Base-by-base conservation (phyloP, 177 flowering plant species). In the Telopea speciosissima region DNA sequence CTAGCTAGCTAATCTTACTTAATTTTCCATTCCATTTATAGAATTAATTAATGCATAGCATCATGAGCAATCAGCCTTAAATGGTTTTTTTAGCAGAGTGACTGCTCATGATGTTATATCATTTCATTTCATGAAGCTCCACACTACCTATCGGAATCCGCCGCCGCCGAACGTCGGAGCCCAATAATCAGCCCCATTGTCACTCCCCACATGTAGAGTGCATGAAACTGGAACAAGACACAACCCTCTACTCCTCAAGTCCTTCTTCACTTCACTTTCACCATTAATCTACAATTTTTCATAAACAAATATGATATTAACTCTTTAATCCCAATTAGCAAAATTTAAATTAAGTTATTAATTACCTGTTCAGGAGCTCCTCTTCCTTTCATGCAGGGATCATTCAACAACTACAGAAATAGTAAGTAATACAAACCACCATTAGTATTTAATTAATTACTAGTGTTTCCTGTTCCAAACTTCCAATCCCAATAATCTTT, bases 41-140 rank as follows among this genome's bases (percentile, higher is more conserved):
- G n/a, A n/a, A n/a, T n/a, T n/a, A n/a, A n/a, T n/a, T n/a, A 67
- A 78, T 76, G 86, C 84, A 93, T 93, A 91, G 85, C 93, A 93
- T 91, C 97, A 93, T 80, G 93, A 93, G 97, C 93, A 93, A 87
- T 90, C 97, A 93, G 88, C 90, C 93, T 93, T 90, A 23, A 2
- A 28, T 28, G n/a, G n/a, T n/a, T 67, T 74, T 63, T 66, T 81
- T 70, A 79, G 86, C 91, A 89, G 95, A 88, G 74, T 93, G 97
- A 86, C 92, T 93, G 98, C 93, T 91, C 86, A 83, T 91, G 97
- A 91, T 93, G 90, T 85, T 90, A 91, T 91, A 85, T 79, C 91
- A 80, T 73, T 79, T 28, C 4, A 28, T 28, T n/a, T 63, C 70
- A 56, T 78, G 73, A 80, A 77, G 76, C 16, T 49, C 31, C n/a